Percentiles rank a stretch among this genome's conserved stretches.
These are phyloP conservation scores for Pichia heedii DNA, from an alignment of 805 yeast species.

Conservation along the genomic window DNA sequence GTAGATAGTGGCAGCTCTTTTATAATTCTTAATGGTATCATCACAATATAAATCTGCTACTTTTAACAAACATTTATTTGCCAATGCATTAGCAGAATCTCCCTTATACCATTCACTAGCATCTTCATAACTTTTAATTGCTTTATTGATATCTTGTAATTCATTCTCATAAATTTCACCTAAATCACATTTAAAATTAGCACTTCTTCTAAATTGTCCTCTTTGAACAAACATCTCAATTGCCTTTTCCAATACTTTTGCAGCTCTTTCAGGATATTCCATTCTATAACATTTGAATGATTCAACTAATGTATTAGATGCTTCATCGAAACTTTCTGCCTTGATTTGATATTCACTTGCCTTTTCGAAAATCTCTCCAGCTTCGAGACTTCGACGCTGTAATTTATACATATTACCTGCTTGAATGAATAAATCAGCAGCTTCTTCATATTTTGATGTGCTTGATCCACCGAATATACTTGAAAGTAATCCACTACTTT, in stretches of 20 bases:
- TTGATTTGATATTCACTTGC: conserved; percentile 76
- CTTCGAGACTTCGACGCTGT: conserved; percentile 59
- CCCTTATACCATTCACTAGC: conserved; percentile 95
- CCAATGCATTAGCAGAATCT: conserved; percentile 86
- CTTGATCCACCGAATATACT: conserved; percentile 57
- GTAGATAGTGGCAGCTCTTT: conserved; percentile 66
- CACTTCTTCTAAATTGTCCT: conserved; percentile 96
- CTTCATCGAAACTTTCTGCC: conserved; percentile 78
- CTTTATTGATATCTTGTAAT: conserved; percentile 55
- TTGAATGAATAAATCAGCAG: conserved; percentile 79
- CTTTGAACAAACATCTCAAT: conserved; percentile 74
- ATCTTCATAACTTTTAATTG: conserved; percentile 72
- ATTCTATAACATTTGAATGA: conserved; percentile 81
- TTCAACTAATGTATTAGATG: conserved; percentile 82
- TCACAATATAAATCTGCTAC: conserved; percentile 84
- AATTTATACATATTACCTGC: conserved; percentile 89
- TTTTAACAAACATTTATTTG: conserved; percentile 80
- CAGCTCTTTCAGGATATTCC: conserved; percentile 69
- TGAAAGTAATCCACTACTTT: conserved; percentile 59
- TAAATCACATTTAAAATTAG: conserved; percentile 85
- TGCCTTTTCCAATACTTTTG: conserved; percentile 65
- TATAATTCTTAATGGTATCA: conserved; percentile 50
- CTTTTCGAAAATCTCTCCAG: conserved; percentile 76
- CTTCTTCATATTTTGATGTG: conserved; percentile 72
- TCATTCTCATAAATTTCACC: conserved; percentile 80